Percentiles rank a stretch among this genome's conserved stretches.
Conservation (phyloP, 2,329 filamentous ascomycete species). For the Clonostachys chloroleuca region DNA sequence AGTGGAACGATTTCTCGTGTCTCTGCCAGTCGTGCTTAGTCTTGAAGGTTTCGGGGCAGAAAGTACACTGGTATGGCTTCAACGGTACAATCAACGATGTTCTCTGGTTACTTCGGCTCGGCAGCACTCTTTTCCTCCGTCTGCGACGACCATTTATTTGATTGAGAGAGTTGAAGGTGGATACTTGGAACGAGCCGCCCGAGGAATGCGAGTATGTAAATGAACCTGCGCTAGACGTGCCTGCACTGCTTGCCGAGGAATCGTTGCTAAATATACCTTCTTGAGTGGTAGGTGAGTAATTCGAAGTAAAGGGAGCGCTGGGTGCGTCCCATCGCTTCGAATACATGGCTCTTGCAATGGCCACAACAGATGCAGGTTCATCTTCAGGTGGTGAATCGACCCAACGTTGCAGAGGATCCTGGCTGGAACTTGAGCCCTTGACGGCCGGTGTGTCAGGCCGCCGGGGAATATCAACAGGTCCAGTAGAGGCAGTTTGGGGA, state of each 20-base stretch:
- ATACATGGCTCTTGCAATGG: conserved; percentile 52
- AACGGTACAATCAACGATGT: conserved; percentile 31
- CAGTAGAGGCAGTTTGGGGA: conserved; percentile 43
- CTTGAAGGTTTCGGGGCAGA: conserved; percentile 64
- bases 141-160: conserved; percentile 44
- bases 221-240: conserved; percentile 54
- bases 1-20: conserved; percentile 64
- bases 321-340: conserved; percentile 47
- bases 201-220: conserved; percentile 57
- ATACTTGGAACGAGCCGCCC: conserved; percentile 45
- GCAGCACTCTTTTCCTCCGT: conserved; percentile 37
- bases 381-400: conserved; percentile 56
- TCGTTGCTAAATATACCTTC: conserved; percentile 51
- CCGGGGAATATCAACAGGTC: conserved; percentile 70
- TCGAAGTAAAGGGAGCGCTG: conserved; percentile 53
- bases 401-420: conserved; percentile 57
- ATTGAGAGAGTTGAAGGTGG: conserved; percentile 29
- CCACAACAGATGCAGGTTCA: conserved; percentile 55
- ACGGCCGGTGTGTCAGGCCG: conserved; percentile 49
- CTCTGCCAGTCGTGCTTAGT: conserved; percentile 68
- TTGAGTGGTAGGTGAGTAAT: conserved; percentile 58
- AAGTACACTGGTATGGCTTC: conserved; percentile 62
- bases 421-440: conserved; percentile 27
- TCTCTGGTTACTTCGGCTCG: conserved; percentile 25
- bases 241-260: conserved; percentile 56